Evolutionary conservation across 1,139 yeast genomes (phyloP), one percentile per base, ranked within the genome.

Genomic region (Hemisphaericaspora xylanilytica): DNA sequence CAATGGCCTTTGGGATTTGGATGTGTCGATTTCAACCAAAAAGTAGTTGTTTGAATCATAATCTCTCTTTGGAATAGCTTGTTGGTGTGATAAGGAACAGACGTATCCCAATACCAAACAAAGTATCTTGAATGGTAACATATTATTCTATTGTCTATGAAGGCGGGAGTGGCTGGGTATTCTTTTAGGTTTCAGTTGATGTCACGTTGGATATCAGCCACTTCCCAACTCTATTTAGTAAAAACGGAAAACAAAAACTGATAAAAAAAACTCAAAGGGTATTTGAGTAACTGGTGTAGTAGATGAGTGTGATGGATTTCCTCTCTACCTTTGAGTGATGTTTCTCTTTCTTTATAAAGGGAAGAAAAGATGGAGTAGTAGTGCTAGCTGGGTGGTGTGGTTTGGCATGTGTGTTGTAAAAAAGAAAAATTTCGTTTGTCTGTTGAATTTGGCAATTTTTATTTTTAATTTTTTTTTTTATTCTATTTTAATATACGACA

Each of bases 1-100:
- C 20, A 67, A 58, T 11, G 70, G 63, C 34, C 46, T 42, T 36
- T 45, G 56, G 28, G 61, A 50, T 9, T 24, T 26, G 25, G 60
- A 42, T 4, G 73, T 65, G 46, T 72, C 67, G n/a, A 74, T 38
- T 48, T 81, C 87, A 25, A 82, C 67, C 10, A 82, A 70, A 47
- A 81, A 80, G 58, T 83, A 83, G 46, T 75, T 67, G 32, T 62
- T 61, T 25, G 46, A 45, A 8, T 53, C 64, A 49, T 64, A 71
- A 53, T 77, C 75, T 46, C 73, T 56, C 6, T 45, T 30, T 4
- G 69, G 70, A 31, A 60, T 12, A 12, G 10, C 45, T n/a, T 33
- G 37, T 37, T 38, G 42, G 8, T 26, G 17, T 2, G 44, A 17
- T 7, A 30, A 27, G 13, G 45, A 38, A 29, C 45, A 8, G n/a